Percentiles rank a stretch among this genome's conserved stretches.
Evolutionary conservation across 768 basidiomycete species (phyloP).

Genomic region (Leccinum barrowsii): DNA sequence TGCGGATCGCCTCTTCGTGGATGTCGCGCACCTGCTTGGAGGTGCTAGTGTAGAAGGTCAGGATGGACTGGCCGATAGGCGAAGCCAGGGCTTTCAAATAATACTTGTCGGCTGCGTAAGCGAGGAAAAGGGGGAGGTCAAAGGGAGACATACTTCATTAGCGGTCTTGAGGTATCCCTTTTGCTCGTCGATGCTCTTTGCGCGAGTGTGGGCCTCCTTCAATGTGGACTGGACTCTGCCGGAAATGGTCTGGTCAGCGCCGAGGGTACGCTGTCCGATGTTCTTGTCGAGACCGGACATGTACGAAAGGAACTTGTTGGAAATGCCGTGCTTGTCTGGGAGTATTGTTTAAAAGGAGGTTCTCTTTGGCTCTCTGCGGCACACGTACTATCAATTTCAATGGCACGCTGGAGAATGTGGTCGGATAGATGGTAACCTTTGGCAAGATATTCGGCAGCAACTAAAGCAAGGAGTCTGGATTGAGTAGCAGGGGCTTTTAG

Average conservation of each 20-base stretch:
- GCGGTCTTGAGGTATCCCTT: slow-evolving; percentile 71
- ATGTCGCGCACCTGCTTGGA: slow-evolving; percentile 88
- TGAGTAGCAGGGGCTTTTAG: background rate
- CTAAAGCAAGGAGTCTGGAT: slow-evolving; percentile 33
- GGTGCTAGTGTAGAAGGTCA: slow-evolving; percentile 81
- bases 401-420: slow-evolving; percentile 69
- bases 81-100: slow-evolving; percentile 75
- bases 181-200: slow-evolving; percentile 76
- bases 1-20: slow-evolving; percentile 87
- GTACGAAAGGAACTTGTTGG: slow-evolving; percentile 77
- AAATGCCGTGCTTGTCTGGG: slow-evolving; percentile 82
- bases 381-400: slow-evolving; percentile 67
- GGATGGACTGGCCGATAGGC: slow-evolving; percentile 72
- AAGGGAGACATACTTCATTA: slow-evolving; percentile 47
- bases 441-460: slow-evolving; percentile 92
- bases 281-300: slow-evolving; percentile 68
- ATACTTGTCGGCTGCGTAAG: slow-evolving; percentile 47
- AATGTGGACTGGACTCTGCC: slow-evolving; percentile 66
- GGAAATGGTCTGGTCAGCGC: slow-evolving; percentile 78
- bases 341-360: background rate
- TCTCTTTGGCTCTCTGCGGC: background rate
- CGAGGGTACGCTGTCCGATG: slow-evolving; percentile 67
- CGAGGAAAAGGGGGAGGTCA: background rate
- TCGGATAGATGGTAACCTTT: slow-evolving; percentile 85
- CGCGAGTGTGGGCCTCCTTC: slow-evolving; percentile 62